Percentiles rank a stretch among this genome's conserved stretches.
These are phyloP conservation scores for Cynanchum wilfordii DNA, from an alignment of 257 asterid genomes.

Conservation along the genomic window DNA sequence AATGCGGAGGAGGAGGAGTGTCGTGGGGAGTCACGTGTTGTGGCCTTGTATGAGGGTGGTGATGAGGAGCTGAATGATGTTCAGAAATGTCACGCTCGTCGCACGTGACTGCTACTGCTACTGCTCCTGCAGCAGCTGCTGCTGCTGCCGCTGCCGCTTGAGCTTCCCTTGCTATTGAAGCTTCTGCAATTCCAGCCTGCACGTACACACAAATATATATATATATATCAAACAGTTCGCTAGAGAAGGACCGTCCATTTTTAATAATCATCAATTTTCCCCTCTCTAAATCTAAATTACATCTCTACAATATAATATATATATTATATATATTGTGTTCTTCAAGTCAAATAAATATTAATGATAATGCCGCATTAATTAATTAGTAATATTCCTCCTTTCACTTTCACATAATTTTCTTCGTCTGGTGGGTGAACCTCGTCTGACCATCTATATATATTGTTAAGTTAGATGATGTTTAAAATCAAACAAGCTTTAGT, in stretches of 20 bases:
- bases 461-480: conserved; percentile 19
- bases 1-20: conserved; percentile 31
- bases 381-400: background rate
- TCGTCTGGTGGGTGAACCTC: conserved; percentile 29
- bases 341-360: background rate
- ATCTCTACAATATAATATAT: too few species aligned
- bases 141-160: background rate
- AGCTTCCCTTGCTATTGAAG: conserved; percentile 57
- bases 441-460: background rate
- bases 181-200: conserved; percentile 62
- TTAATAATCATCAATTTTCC: background rate
- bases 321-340: background rate
- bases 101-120: conserved; percentile 42
- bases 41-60: conserved; percentile 8
- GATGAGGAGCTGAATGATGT: conserved; percentile 21
- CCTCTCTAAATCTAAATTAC: too few species aligned
- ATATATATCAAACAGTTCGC: background rate
- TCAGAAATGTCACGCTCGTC: conserved; percentile 50
- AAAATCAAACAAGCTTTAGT: conserved; percentile 42
- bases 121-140: background rate
- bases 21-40: conserved; percentile 47
- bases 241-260: background rate
- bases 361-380: background rate
- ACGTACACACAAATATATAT: background rate
- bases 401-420: background rate